Evolutionary conservation across 2,329 filamentous ascomycete species (phyloP).

Genomic region (Rhexocercosporidium sp.): DNA sequence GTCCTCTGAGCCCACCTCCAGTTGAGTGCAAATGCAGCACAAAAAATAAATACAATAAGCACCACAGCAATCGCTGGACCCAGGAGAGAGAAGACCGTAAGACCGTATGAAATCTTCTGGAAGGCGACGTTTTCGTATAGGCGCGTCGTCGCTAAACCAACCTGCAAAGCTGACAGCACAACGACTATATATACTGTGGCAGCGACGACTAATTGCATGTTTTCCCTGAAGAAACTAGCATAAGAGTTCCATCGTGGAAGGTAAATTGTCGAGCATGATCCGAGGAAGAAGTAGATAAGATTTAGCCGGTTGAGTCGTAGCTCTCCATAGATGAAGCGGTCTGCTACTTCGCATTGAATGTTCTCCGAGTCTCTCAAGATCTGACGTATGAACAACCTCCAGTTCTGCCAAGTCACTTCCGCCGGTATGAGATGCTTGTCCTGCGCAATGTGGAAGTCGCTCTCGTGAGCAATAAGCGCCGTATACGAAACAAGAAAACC

Average conservation of each 20-base stretch:
- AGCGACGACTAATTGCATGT: not conserved
- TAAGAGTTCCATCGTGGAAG: not conserved
- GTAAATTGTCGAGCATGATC: not conserved
- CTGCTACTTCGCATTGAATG: constrained; percentile 19
- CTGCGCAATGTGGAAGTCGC: constrained; percentile 31
- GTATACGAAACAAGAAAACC: constrained; percentile 33
- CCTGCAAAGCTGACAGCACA: not conserved
- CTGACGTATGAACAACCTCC: not conserved
- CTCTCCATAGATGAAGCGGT: constrained; percentile 25
- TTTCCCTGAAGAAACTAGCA: not conserved
- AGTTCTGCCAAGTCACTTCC: constrained; percentile 10
- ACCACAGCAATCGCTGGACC: not conserved
- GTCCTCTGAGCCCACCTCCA: not conserved
- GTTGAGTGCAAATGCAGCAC: not conserved
- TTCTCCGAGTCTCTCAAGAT: constrained; percentile 20
- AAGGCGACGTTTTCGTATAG: not conserved
- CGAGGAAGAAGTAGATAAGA: not conserved
- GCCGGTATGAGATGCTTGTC: constrained; percentile 22
- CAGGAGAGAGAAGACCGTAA: not conserved
- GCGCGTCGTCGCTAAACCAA: not conserved
- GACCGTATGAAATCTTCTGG: not conserved
- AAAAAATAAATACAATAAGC: not conserved
- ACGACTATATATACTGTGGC: not conserved
- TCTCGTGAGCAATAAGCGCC: constrained; percentile 27
- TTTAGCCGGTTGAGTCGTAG: constrained; percentile 28